These are phyloP conservation scores for Candolleomyces eurysporus DNA, from an alignment of 768 basidiomycete genomes.

Conservation along the genomic window DNA sequence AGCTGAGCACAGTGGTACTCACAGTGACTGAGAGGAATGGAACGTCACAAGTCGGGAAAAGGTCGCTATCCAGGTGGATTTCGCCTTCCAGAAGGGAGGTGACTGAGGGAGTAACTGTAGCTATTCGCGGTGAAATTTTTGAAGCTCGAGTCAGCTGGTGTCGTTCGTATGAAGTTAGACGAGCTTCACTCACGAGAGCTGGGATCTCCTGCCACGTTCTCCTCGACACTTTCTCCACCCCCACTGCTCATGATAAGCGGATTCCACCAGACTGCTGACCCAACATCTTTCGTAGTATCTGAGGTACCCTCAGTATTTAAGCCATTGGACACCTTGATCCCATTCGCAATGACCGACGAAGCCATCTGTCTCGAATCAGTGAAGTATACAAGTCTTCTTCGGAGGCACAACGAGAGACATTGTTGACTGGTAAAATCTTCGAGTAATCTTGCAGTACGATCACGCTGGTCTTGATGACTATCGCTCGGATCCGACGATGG, in stretches of 20 bases:
- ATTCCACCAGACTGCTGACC: neutral
- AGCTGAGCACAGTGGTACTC: neutral
- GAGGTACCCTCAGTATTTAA: neutral
- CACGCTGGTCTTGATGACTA: neutral
- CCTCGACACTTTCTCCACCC: neutral
- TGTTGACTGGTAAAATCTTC: neutral
- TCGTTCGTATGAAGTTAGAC: neutral
- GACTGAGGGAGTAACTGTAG: neutral
- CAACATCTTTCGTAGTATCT: neutral
- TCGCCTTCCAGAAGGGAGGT: neutral
- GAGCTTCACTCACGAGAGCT: neutral
- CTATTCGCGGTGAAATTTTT: neutral
- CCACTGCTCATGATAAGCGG: neutral
- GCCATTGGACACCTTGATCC: neutral
- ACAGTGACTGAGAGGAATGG: neutral
- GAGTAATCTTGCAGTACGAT: neutral
- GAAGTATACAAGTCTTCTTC: neutral
- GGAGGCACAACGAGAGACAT: neutral
- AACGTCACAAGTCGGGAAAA: neutral
- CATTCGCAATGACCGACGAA: neutral
- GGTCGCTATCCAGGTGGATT: neutral
- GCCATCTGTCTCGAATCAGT: neutral
- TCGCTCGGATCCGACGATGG: neutral
- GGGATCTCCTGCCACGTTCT: neutral
- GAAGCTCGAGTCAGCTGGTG: neutral